These are phyloP conservation scores for Domatiomyces globalis DNA, from an alignment of 2,329 filamentous ascomycete genomes.

Conservation along the genomic window DNA sequence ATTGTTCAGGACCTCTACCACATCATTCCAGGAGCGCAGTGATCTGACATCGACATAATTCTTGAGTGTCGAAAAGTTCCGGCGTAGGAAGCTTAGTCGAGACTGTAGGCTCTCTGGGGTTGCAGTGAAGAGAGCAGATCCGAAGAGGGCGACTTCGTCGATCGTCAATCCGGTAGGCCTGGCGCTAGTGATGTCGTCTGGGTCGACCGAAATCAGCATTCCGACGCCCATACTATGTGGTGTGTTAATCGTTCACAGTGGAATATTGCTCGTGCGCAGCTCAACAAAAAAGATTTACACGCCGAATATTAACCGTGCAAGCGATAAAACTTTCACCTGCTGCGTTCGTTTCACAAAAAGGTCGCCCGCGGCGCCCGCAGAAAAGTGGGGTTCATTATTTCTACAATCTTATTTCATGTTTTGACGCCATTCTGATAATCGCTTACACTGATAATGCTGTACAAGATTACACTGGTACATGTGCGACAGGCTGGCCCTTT, in stretches of 20 bases:
- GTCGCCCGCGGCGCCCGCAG: no score
- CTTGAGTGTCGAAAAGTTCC: constrained; percentile 41
- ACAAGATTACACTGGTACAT: no score
- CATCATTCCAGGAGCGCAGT: constrained; percentile 54
- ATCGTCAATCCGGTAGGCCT: constrained; percentile 35
- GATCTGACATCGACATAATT: constrained; percentile 65
- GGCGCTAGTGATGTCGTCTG: constrained; percentile 8
- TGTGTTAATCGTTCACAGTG: background rate
- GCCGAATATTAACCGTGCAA: background rate
- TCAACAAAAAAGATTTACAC: background rate
- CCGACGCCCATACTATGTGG: constrained; percentile 9
- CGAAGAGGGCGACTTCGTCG: constrained; percentile 44
- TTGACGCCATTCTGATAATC: no score
- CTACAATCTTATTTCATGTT: no score
- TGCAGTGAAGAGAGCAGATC: constrained; percentile 42
- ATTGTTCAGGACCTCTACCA: constrained; percentile 67
- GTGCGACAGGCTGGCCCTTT: no score
- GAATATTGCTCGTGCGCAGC: background rate
- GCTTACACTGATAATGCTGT: no score
- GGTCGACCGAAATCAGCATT: constrained; percentile 11
- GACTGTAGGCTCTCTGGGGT: constrained; percentile 34
- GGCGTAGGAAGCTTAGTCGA: constrained; percentile 39
- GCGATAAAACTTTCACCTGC: no score
- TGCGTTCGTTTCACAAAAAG: no score
- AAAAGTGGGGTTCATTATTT: no score